Evolutionary conservation across 2,329 filamentous ascomycete genomes (phyloP).

Genomic region (Neurospora crassa): DNA sequence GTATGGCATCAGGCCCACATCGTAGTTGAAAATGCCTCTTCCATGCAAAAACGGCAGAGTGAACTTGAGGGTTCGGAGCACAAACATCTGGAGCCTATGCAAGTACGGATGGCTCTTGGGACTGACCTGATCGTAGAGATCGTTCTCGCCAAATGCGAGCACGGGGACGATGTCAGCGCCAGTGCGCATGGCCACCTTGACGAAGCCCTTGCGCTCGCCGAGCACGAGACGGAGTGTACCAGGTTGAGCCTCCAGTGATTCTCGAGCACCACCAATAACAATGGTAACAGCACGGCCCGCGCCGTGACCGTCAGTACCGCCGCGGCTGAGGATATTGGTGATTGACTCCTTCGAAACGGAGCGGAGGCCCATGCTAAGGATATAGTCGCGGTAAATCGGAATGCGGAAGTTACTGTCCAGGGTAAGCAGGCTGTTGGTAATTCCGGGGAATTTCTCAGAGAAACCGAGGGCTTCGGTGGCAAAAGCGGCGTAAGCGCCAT

Average conservation of each 20-base stretch:
- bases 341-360: constrained; percentile 90
- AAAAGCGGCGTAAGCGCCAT: constrained; percentile 90
- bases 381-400: constrained; percentile 88
- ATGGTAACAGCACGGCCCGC: constrained; percentile 96
- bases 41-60: constrained; percentile 88
- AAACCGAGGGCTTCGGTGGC: constrained; percentile 86
- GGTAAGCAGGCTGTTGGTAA: constrained; percentile 87
- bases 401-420: constrained; percentile 95
- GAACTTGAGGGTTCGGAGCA: constrained; percentile 83
- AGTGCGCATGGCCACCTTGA: constrained; percentile 84
- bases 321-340: constrained; percentile 74
- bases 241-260: constrained; percentile 82
- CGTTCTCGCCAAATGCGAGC: constrained; percentile 89
- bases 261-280: constrained; percentile 83
- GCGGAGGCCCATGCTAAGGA: constrained; percentile 76
- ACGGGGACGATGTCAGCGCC: constrained; percentile 94
- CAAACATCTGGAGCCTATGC: constrained; percentile 69
- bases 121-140: constrained; percentile 84
- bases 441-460: constrained; percentile 78
- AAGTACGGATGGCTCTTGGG: constrained; percentile 68
- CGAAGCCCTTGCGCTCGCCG: constrained; percentile 77
- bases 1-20: constrained; percentile 93
- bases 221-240: constrained; percentile 69
- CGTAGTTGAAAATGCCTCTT: constrained; percentile 91
- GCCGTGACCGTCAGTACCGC: constrained; percentile 67